phyloP scores from a whole-genome alignment of 106 monocot genomes.

The Apostasia shenzhenica region DNA sequence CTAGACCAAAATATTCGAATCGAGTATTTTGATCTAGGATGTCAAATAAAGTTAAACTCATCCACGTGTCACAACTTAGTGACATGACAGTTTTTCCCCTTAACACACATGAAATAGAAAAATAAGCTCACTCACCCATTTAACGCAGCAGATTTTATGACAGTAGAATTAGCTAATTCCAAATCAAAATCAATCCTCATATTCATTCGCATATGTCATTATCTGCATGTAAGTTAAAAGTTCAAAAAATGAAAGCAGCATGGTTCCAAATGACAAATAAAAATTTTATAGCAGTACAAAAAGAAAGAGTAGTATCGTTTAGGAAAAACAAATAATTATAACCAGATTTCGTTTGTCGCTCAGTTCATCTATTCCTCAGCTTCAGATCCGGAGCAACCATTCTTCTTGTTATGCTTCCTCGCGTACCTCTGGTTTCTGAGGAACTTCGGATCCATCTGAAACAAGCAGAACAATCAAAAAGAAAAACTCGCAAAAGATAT shows the following conservation, averaged over 20 bases:
- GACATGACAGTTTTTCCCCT: too few relatives aligned
- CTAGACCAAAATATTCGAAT: too few relatives aligned
- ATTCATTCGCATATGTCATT: too few relatives aligned
- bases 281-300: neutral
- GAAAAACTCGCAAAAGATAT: neutral
- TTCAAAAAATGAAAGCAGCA: neutral
- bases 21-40: too few relatives aligned
- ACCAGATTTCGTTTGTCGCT: neutral
- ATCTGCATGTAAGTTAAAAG: neutral
- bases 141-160: too few relatives aligned
- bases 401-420: conserved; percentile 35
- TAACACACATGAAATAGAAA: too few relatives aligned
- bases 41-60: too few relatives aligned
- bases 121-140: too few relatives aligned
- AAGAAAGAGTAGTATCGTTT: neutral
- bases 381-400: conserved; percentile 16
- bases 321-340: neutral
- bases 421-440: conserved; percentile 32
- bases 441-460: conserved; percentile 28
- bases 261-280: neutral
- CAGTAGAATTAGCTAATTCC: too few relatives aligned
- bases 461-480: neutral
- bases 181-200: too few relatives aligned
- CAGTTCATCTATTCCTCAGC: conserved; percentile 9
- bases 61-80: too few relatives aligned